Conservation (phyloP, 768 basidiomycete genomes). For the Mycena venus region DNA sequence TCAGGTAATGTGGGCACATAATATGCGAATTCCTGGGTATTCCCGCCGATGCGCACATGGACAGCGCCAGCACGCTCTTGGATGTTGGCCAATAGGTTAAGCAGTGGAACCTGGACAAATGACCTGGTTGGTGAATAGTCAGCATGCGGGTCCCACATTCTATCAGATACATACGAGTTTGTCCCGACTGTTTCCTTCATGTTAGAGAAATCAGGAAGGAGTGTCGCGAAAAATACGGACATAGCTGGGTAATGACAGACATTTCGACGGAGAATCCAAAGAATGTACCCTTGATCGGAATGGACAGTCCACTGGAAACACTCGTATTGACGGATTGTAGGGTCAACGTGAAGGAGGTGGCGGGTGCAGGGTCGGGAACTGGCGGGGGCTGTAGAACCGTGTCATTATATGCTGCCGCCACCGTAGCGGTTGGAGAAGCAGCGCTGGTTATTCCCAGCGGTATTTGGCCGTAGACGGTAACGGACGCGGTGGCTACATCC, state of each 20-base stretch:
- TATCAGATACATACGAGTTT: constrained; percentile 28
- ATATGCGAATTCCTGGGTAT: constrained; percentile 66
- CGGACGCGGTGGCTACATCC: constrained; percentile 28
- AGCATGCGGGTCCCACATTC: neutral
- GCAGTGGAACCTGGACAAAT: constrained; percentile 32
- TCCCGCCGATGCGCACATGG: constrained; percentile 68
- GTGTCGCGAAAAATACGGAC: constrained; percentile 38
- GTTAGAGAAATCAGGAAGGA: neutral
- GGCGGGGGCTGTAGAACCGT: constrained; percentile 44
- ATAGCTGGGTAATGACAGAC: constrained; percentile 55
- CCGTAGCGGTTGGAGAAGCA: constrained; percentile 38
- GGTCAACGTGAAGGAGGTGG: constrained; percentile 39
- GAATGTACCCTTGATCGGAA: constrained; percentile 55
- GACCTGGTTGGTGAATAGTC: neutral
- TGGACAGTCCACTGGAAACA: constrained; percentile 40
- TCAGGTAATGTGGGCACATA: constrained; percentile 50
- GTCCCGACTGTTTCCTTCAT: constrained; percentile 22
- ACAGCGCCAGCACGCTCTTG: constrained; percentile 63
- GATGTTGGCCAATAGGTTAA: constrained; percentile 50
- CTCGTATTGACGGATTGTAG: constrained; percentile 31
- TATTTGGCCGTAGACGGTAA: constrained; percentile 46
- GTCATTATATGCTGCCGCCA: constrained; percentile 45
- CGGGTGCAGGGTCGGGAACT: constrained; percentile 35
- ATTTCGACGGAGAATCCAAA: constrained; percentile 60
- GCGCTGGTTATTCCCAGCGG: constrained; percentile 39